These are phyloP conservation scores for Oryza glumipatula DNA, from an alignment of 176 grass and related monocot species.

Conservation along the genomic window DNA sequence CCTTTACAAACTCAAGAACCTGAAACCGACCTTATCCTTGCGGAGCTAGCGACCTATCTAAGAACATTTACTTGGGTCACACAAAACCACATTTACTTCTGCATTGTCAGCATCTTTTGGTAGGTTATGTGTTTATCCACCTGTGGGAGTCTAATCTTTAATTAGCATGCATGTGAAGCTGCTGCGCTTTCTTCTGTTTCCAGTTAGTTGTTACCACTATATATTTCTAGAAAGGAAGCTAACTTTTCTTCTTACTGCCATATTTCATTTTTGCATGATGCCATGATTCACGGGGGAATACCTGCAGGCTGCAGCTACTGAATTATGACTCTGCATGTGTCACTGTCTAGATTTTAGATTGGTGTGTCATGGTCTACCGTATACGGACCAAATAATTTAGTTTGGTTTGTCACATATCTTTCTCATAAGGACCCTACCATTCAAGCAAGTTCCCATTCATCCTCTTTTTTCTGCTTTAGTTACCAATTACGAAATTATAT, in stretches of 20 bases:
- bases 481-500: not conserved
- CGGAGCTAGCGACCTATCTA: no score
- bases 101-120: constrained; percentile 14
- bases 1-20: no score
- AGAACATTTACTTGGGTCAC: not conserved
- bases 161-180: not conserved
- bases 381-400: not conserved
- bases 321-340: not conserved
- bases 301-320: not conserved
- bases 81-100: constrained; percentile 8
- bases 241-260: not conserved
- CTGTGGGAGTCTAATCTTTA: not conserved
- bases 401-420: not conserved
- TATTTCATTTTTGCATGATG: not conserved
- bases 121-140: constrained; percentile 16
- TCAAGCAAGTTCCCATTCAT: not conserved
- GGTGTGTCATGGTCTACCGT: not conserved
- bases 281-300: constrained; percentile 18
- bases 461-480: not conserved
- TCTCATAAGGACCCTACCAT: not conserved
- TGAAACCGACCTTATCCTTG: no score
- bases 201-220: not conserved
- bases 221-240: not conserved
- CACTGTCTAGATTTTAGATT: not conserved
- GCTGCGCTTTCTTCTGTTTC: not conserved